Percentiles rank a stretch among this genome's conserved stretches.
Evolutionary conservation across 176 grass and related monocot genomes (phyloP).

Genomic region (Paspalum notatum): DNA sequence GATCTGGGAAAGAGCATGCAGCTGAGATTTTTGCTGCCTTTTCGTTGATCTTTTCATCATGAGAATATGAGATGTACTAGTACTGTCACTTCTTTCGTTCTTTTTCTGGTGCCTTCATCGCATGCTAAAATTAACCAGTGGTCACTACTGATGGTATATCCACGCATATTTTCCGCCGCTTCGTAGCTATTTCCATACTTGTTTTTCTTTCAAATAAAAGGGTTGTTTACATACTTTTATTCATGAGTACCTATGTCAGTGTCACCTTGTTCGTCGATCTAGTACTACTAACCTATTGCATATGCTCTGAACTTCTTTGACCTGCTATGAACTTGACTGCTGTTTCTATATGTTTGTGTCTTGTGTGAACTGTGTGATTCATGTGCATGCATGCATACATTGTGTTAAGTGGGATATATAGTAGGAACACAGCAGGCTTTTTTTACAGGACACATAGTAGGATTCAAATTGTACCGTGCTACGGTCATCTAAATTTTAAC

Average conservation of each 20-base stretch:
- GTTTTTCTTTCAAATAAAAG: not conserved
- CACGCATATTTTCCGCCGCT: too few relatives aligned
- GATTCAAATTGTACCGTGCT: constrained; percentile 35
- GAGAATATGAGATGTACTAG: constrained; percentile 13
- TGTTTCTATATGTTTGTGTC: constrained; percentile 14
- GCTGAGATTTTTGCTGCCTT: constrained; percentile 38
- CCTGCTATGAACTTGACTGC: not conserved
- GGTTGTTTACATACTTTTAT: too few relatives aligned
- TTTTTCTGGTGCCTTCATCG: not conserved
- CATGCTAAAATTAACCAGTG: not conserved
- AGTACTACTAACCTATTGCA: not conserved
- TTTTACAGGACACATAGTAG: not conserved
- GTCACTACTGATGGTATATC: constrained; percentile 27
- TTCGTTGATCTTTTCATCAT: constrained; percentile 43
- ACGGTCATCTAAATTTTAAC: constrained; percentile 18
- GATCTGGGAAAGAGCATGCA: constrained; percentile 44
- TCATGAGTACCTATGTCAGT: too few relatives aligned
- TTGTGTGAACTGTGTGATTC: not conserved
- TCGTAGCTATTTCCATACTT: not conserved
- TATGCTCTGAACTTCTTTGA: not conserved
- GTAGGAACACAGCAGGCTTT: constrained; percentile 36
- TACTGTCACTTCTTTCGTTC: not conserved
- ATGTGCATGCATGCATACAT: not conserved
- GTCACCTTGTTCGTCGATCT: too few relatives aligned
- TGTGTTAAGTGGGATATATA: constrained; percentile 25